These are phyloP conservation scores for Apiosordaria backusii DNA, from an alignment of 495 filamentous ascomycete species.

Conservation along the genomic window DNA sequence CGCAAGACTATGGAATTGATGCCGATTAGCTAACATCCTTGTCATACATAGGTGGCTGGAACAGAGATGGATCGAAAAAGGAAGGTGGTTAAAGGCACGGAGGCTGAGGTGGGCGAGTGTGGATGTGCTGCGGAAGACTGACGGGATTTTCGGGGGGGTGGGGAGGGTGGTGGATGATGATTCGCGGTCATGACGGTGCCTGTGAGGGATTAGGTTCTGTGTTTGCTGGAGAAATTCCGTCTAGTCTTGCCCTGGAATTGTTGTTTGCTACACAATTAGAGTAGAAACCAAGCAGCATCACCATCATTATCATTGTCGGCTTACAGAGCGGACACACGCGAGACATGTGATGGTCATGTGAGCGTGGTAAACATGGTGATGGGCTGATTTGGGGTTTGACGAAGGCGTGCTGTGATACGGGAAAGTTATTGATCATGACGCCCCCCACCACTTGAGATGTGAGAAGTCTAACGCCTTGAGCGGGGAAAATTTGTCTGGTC, in stretches of 20 bases:
- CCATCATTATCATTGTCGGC: not conserved
- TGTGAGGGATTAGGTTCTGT: too few species aligned
- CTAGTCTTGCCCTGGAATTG: not conserved
- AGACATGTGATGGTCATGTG: not conserved
- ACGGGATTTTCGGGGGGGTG: not conserved
- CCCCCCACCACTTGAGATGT: not conserved
- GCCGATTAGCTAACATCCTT: too few species aligned
- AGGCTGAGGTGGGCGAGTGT: conserved; percentile 22
- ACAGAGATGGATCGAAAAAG: conserved; percentile 52
- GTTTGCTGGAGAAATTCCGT: too few species aligned
- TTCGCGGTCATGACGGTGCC: not conserved
- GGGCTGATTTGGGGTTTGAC: not conserved
- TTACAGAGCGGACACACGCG: not conserved
- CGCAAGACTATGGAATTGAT: too few species aligned
- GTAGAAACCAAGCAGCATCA: too few species aligned
- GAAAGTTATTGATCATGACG: not conserved
- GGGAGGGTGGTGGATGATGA: not conserved
- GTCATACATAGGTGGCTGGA: too few species aligned
- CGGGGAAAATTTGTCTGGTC: not conserved
- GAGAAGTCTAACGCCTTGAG: not conserved
- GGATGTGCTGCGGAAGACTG: not conserved
- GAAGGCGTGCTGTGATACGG: not conserved
- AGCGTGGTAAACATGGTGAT: not conserved
- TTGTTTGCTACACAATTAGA: not conserved
- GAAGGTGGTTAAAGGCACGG: conserved; percentile 46